Evolutionary conservation across 768 basidiomycete species (phyloP).

Genomic region (Mycena epipterygia): DNA sequence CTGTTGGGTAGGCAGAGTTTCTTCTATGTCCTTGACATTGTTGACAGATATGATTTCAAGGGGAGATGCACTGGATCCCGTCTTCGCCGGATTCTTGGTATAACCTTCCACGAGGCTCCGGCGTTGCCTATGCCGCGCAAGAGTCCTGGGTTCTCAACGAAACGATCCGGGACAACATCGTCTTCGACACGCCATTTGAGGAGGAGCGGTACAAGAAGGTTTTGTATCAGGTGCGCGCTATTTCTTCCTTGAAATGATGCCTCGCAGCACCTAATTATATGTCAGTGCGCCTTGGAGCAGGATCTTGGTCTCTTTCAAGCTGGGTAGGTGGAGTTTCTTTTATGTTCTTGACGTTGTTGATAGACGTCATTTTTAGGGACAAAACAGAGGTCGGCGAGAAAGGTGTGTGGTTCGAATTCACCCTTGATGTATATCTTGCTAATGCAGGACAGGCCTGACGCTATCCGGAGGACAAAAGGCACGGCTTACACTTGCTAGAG

Average conservation of each 20-base stretch:
- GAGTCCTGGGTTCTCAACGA: slow-evolving; percentile 90
- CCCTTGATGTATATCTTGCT: slow-evolving; percentile 44
- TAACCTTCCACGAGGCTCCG: slow-evolving; percentile 74
- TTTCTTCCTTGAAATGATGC: too few relatives aligned
- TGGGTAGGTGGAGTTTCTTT: slow-evolving; percentile 49
- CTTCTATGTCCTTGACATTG: neutral
- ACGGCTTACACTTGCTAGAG: slow-evolving; percentile 61
- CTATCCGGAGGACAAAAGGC: slow-evolving; percentile 58
- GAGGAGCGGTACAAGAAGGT: slow-evolving; percentile 85
- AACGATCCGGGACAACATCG: slow-evolving; percentile 84
- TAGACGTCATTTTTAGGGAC: slow-evolving; percentile 62
- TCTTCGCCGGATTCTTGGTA: slow-evolving; percentile 69
- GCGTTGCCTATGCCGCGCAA: slow-evolving; percentile 86
- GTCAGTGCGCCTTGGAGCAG: slow-evolving; percentile 79
- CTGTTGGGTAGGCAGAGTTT: slow-evolving; percentile 48
- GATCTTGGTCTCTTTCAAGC: slow-evolving; percentile 80
- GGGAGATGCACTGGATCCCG: slow-evolving; percentile 78
- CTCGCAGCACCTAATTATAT: too few relatives aligned
- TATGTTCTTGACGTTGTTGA: neutral
- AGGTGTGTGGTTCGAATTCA: slow-evolving; percentile 59
- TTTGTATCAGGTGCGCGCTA: too few relatives aligned
- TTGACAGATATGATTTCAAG: slow-evolving; percentile 55
- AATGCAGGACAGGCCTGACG: slow-evolving; percentile 7
- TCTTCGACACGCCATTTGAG: slow-evolving; percentile 84
- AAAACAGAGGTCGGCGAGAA: slow-evolving; percentile 80